Evolutionary conservation across 352 stramenopile genomes (phyloP), one percentile per base, ranked within the genome.

Genomic region (Pythium diclinum): DNA sequence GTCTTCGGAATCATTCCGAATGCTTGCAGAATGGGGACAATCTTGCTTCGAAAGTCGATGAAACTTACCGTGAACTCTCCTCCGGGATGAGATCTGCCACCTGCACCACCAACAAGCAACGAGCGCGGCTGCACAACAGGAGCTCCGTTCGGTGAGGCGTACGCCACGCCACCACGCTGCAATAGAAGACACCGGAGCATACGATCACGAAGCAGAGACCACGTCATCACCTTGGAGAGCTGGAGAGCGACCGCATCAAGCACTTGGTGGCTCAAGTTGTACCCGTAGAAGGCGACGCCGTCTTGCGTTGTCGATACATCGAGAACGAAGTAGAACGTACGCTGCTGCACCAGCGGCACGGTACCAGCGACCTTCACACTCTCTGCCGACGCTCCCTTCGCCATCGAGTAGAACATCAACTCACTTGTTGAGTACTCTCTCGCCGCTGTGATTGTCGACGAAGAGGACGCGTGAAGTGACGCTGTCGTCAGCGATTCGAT

Each of bases 251-350:
- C 63, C 3, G 69, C 71, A 21, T 94, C 85, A 16, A 89, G 67
- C 14, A 92, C 67, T 46, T 75, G 68, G 1, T 68, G 63, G 44
- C 84, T 91, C 76, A 92, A 83, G 57, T 94, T 94, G 73, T 94
- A 94, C 49, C 77, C 85, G 52, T 87, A 89, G 19, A 90, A 65
- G 0, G 69, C 69, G 25, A 94, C 46, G 0, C 85, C 85, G 32
- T 74, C 80, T n/a, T 53, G 73, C 8, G 73, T 73, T 3, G 47
- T 38, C 0, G 83, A 94, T 10, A 94, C 44, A 30, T 91, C 80
- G 17, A 92, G 59, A 30, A 91, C 66, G 55, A 91, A 92, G 49
- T 90, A 94, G 49, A 92, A 87, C 13, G 80, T 86, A 32, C 82
- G 74, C n/a, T 75, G 82, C 30, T 71, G 65, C 3, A 65, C 57